These are phyloP conservation scores for Cladochytrium replicatum DNA, from an alignment of 192 early-diverging fungal species.

Conservation along the genomic window DNA sequence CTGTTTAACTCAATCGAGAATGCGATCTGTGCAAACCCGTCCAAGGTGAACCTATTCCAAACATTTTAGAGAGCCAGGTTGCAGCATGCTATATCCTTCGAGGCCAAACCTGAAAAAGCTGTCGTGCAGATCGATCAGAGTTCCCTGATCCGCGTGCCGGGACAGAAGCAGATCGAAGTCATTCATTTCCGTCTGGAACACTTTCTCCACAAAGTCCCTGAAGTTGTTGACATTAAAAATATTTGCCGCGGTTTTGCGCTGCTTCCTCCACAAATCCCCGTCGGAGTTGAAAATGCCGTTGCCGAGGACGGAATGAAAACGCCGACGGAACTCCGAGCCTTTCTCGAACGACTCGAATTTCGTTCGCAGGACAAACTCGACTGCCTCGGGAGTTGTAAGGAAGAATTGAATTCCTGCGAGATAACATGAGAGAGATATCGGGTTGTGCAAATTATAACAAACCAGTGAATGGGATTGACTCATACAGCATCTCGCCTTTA, in stretches of 20 bases:
- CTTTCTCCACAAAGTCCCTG: conserved; percentile 17
- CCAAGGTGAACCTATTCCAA: conserved; percentile 30
- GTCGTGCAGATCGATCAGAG: conserved; percentile 24
- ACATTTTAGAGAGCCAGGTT: no score
- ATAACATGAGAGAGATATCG: no score
- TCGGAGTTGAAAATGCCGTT: conserved; percentile 64
- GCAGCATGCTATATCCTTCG: no score
- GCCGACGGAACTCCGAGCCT: neutral
- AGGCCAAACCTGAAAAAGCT: conserved; percentile 22
- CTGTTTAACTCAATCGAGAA: conserved; percentile 13
- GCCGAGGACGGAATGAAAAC: conserved; percentile 43
- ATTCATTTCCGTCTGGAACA: conserved; percentile 21
- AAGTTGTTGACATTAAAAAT: conserved; percentile 37
- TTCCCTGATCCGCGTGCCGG: conserved; percentile 6
- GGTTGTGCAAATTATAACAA: no score
- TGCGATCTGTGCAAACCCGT: conserved; percentile 23
- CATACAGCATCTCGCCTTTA: no score
- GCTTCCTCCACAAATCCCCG: conserved; percentile 51
- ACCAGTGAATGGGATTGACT: no score
- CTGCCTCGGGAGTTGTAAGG: conserved; percentile 14
- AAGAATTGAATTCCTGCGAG: no score
- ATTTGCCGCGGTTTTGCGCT: conserved; percentile 41
- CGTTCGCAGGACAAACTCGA: conserved; percentile 26
- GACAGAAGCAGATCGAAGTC: conserved; percentile 3
- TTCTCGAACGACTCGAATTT: conserved; percentile 25